Evolutionary conservation across 108 stramenopile genomes (phyloP), one percentile per base, ranked within the genome.

Genomic region (Schizochytrium sp.): DNA sequence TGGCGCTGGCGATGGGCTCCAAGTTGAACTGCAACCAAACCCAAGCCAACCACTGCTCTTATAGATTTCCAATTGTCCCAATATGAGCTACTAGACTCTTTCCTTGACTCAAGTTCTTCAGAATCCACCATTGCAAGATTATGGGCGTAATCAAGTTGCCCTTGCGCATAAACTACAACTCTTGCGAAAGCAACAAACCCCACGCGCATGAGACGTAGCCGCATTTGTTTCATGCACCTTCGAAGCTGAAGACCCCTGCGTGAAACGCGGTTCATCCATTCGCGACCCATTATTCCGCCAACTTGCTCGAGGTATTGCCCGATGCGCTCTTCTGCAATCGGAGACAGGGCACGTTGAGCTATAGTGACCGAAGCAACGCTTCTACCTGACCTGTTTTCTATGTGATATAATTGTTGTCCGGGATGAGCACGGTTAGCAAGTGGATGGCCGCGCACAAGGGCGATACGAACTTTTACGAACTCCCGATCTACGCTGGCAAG

Each of bases 221-320:
- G 64, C 8, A 38, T 38, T 15, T 69, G 64, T 15, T 38, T 44
- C 12, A 69, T 8, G 28, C 64, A 69, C 15, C 64, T 38, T 10
- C 64, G 64, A 38, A 69, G 64, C 28, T 69, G 64, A 38, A 69
- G 8, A 7, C 64, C 64, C 44, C 64, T 7, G 1, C 64, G 64
- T 1, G 64, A 69, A 5, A 69, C 64, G 64, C 64, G 64, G 28
- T 69, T 69, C 64, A 69, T 69, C 64, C 64, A 69, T 44, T 69
- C 64, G 64, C 64, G 64, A 44, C 64, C 64, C 64, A 69, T 69
- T 8, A 69, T 69, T 10, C 64, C 64, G 19, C 64, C 64, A 0
- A 69, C 64, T 28, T 44, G 64, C 28, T 44, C 19, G 19, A 69
- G 28, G 44, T 28, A 69, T 44, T 69, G 64, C 64, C 28, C 42